phyloP scores from a whole-genome alignment of 1,284 basidiomycete species.

The Mycena sp. region DNA sequence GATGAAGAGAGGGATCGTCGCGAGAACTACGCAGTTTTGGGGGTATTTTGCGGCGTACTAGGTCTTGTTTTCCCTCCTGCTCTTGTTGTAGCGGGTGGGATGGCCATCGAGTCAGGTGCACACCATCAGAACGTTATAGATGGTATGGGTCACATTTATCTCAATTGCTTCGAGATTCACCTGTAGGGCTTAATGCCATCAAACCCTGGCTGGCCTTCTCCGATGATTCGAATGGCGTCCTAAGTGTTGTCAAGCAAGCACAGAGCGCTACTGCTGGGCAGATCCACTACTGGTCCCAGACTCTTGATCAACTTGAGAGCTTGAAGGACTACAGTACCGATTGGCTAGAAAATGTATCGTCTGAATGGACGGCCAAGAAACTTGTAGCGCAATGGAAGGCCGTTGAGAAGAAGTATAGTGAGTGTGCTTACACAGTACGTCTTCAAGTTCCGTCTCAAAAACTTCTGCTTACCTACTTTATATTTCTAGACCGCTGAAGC shows the following conservation, averaged over 20 bases:
- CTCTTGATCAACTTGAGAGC: background rate
- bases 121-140: conserved; percentile 7
- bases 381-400: conserved; percentile 4
- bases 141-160: background rate
- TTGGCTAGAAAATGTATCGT: conserved; percentile 11
- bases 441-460: background rate
- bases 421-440: conserved; percentile 13
- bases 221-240: background rate
- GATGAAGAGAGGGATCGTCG: background rate
- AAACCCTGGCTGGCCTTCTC: conserved; percentile 2
- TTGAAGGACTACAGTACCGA: conserved; percentile 5
- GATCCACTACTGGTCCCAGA: background rate
- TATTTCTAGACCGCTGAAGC: conserved; percentile 6
- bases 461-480: background rate
- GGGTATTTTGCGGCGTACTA: background rate
- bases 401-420: conserved; percentile 9
- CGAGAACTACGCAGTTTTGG: background rate
- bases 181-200: background rate
- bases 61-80: background rate
- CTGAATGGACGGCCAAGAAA: conserved; percentile 7
- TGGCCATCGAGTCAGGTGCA: background rate
- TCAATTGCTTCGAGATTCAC: conserved; percentile 8
- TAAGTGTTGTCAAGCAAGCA: background rate
- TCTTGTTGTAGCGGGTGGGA: background rate
- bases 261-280: background rate